These are phyloP conservation scores for Corrigiola litoralis DNA, from an alignment of 179 eudicot genomes.

Conservation along the genomic window DNA sequence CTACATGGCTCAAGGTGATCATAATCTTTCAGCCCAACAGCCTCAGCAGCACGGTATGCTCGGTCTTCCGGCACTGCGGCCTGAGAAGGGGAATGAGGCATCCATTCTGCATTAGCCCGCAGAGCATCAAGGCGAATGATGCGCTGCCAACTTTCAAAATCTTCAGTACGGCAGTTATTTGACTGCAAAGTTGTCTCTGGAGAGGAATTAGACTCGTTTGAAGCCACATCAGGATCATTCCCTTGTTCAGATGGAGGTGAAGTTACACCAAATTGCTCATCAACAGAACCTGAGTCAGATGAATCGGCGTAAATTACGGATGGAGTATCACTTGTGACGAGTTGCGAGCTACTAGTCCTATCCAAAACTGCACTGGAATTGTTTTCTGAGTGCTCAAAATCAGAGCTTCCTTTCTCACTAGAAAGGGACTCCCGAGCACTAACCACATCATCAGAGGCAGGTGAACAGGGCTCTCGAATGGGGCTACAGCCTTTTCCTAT, in stretches of 20 bases:
- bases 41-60: constrained; percentile 64
- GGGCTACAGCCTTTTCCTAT: constrained; percentile 29
- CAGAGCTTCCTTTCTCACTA: constrained; percentile 52
- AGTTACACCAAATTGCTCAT: constrained; percentile 48
- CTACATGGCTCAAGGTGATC: constrained; percentile 66
- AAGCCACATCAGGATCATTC: constrained; percentile 24
- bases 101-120: constrained; percentile 86
- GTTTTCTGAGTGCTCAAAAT: constrained; percentile 37
- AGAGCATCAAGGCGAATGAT: constrained; percentile 87
- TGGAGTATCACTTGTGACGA: constrained; percentile 31
- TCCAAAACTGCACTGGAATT: constrained; percentile 33
- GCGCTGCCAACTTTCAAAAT: constrained; percentile 83
- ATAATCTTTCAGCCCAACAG: constrained; percentile 73
- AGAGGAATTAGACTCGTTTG: constrained; percentile 42
- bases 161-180: constrained; percentile 42
- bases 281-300: constrained; percentile 61
- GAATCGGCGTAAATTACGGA: constrained; percentile 50
- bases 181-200: constrained; percentile 30
- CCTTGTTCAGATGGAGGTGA: constrained; percentile 39
- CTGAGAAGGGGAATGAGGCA: constrained; percentile 48
- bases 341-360: constrained; percentile 34
- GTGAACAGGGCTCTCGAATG: constrained; percentile 37
- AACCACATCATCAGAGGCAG: constrained; percentile 64
- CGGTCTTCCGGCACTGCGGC: constrained; percentile 57
- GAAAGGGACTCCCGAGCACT: constrained; percentile 84